A percentile compares a stretch with the other conserved stretches of the same genome.
Evolutionary conservation across 805 yeast species (phyloP).

Genomic region (Ogataea populi-albae): DNA sequence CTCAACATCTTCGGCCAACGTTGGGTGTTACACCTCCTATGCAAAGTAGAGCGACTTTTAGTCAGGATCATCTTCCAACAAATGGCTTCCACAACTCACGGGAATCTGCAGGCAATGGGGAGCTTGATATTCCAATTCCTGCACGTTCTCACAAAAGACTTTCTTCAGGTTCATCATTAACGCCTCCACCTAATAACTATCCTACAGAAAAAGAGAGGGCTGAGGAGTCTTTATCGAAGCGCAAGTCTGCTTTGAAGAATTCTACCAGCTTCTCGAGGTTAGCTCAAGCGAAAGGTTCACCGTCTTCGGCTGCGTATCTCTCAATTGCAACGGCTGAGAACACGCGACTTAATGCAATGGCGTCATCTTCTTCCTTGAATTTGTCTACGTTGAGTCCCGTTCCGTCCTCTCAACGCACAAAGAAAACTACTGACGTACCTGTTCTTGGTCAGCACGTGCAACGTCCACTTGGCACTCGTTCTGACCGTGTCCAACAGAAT

Average conservation of each 20-base stretch:
- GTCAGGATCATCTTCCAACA: too few species aligned
- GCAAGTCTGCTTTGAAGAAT: constrained; percentile 49
- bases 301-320: constrained; percentile 63
- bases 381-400: too few species aligned
- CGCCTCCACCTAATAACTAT: constrained; percentile 1
- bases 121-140: constrained; percentile 27
- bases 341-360: constrained; percentile 66
- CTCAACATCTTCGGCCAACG: constrained; percentile 45
- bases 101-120: background rate
- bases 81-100: constrained; percentile 14
- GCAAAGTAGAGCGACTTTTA: constrained; percentile 8
- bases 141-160: constrained; percentile 32
- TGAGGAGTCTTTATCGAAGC: constrained; percentile 22
- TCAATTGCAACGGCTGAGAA: constrained; percentile 77
- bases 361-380: constrained; percentile 40
- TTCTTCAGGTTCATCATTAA: constrained; percentile 10
- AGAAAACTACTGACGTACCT: too few species aligned
- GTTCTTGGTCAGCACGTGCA: too few species aligned
- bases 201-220: constrained; percentile 2
- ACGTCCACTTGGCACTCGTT: too few species aligned
- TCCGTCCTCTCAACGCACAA: too few species aligned
- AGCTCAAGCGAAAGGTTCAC: constrained; percentile 25
- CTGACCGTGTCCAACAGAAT: too few species aligned
- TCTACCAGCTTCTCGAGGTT: constrained; percentile 16
- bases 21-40: constrained; percentile 27